Base-by-base conservation (phyloP, 805 yeast species). In the Metschnikowia kunwiensis region DNA sequence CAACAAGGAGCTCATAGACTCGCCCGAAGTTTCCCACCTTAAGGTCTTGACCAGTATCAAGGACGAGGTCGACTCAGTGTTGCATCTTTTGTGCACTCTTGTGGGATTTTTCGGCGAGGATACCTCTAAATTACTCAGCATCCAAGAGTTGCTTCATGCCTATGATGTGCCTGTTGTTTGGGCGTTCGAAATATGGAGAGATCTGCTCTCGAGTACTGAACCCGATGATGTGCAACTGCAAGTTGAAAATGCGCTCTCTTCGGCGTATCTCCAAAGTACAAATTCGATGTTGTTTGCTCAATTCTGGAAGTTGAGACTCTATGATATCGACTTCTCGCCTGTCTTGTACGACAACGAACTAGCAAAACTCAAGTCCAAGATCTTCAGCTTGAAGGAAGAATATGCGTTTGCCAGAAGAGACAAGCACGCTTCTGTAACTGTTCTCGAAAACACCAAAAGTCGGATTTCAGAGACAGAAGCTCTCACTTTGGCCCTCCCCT, bases 181-280 rank as follows among this genome's bases (percentile, higher is more conserved):
- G 86, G 80, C 80, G 0, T 86, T 86, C 60, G 86, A 81, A 43
- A 52, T 86, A 2, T 87, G 95, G 95, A 72, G 96, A 54, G 53
- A 57, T 44, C 61, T 53, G 42, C 69, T 57, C 56, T 58, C 47
- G 19, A 58, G 29, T 38, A 43, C 13, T 46, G 41, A 63, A 34
- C 43, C 51, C 43, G 41, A 48, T 1, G 27, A 22, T 3, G 27
- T 34, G n/a, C 22, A 34, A 11, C 8, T 35, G 6, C 19, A 29
- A n/a, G 27, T 42, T n/a, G 17, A 28, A 15, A 32, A 29, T 7
- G 33, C 42, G 5, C 27, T 43, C 36, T 24, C 36, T 33, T 12
- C 47, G 49, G 18, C 17, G 7, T 26, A 20, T 10, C 12, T 37
- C 7, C 27, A 26, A 2, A 59, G 34, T 22, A 41, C 57, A n/a